Percentiles rank a stretch among this genome's conserved stretches.
phyloP scores from a whole-genome alignment of 345 rosid genomes.

The Gossypium longicalyx region DNA sequence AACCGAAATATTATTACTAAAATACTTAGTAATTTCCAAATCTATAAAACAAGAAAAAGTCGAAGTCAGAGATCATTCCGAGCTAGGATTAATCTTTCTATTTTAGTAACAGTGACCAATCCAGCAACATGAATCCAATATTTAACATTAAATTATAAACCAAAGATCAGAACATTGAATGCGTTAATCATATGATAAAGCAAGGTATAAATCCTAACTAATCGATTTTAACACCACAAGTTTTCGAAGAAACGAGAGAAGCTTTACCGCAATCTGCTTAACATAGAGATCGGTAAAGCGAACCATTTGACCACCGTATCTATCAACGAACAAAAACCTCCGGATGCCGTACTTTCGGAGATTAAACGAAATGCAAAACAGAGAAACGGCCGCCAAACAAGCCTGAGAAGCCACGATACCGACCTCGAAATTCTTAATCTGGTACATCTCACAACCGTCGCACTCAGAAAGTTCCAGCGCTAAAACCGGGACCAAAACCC shows the following conservation, averaged over 20 bases:
- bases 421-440: conserved; percentile 65
- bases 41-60: not conserved
- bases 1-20: not conserved
- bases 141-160: not conserved
- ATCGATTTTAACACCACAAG: not conserved
- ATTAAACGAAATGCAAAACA: conserved; percentile 71
- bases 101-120: not conserved
- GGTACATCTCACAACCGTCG: conserved; percentile 47
- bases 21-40: not conserved
- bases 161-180: not conserved
- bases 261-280: conserved; percentile 59
- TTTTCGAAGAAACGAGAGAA: not conserved
- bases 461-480: conserved; percentile 60
- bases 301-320: conserved; percentile 47
- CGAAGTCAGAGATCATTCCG: not conserved
- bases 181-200: not conserved
- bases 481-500: conserved; percentile 57
- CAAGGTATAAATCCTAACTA: not conserved
- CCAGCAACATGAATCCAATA: not conserved
- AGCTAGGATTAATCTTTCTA: not conserved
- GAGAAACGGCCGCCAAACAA: conserved; percentile 66
- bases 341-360: conserved; percentile 70
- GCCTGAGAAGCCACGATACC: conserved; percentile 76
- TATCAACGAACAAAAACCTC: conserved; percentile 76
- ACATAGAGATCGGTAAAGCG: conserved; percentile 46